Base-by-base conservation (phyloP, 352 stramenopile species). In the Phytophthora citricola region DNA sequence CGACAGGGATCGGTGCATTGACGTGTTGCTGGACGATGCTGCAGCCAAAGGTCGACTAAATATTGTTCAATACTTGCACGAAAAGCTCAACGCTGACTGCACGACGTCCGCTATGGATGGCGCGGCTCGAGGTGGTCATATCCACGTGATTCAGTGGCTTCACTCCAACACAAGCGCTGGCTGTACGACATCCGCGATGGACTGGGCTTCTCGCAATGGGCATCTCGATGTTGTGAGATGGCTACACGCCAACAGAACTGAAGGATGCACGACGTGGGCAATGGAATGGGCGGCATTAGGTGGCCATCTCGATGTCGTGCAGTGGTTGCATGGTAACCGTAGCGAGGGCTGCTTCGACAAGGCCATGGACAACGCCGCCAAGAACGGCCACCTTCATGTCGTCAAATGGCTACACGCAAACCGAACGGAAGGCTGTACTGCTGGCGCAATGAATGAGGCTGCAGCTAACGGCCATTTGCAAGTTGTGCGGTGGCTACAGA, bases 361-460 rank as follows among this genome's bases (percentile, higher is more conserved):
- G 20, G 66, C 66, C 3, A 72, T 71, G 54, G 66, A 75, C n/a
- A 57, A 66, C 26, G 66, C 66, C 4, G 66, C 66, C 43, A 68
- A 61, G 66, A 66, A 75, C 36, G 60, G 46, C 0, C 61, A 71
- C 17, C 49, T 75, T 14, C 11, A 56, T 29, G 39, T 71, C 10
- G 61, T 75, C 6, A 56, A 68, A 29, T 75, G 45, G 52, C 61
- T 75, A 5, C 66, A 75, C 24, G 11, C 2, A 3, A 58, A 69
- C 24, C 47, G 54, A 26, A 40, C 39, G 3, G 53, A 64, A 51
- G 62, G 62, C 3, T 59, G 62, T 17, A 60, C 47, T 2, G n/a
- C 53, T 6, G 15, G 27, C 3, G 62, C 53, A 26, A 50, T 64
- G n/a, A 40, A 63, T 24, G 51, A 64, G 24, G 62, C 62, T 34